Evolutionary conservation across 768 basidiomycete genomes (phyloP), one percentile per base, ranked within the genome.

Genomic region (Dioszegia hungarica): DNA sequence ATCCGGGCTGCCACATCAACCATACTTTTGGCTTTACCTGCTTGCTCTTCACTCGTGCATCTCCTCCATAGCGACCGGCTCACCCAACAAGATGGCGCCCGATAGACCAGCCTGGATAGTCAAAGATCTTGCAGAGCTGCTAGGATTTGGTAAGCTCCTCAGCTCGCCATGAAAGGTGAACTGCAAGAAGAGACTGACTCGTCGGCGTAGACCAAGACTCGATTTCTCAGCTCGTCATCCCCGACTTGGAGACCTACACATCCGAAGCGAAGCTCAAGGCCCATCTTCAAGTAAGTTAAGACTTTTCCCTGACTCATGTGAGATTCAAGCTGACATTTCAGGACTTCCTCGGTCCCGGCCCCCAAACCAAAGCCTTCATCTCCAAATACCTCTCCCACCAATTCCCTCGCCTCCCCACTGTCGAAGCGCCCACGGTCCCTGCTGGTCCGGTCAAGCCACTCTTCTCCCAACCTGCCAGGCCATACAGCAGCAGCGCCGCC

Each of bases 311-410:
- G 14, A 46, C 8, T 39, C 17, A n/a, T 15, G 52, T 6, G 20
- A 12, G 1, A 8, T n/a, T 34, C 17, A 25, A 29, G n/a, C 49
- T 51, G 36, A 51, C 10, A 22, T 47, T 28, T 17, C 46, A 73
- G 70, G 72, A 74, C 56, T 67, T 75, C 27, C 66, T 73, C n/a
- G 74, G 74, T 11, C 51, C 68, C 3, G 45, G 59, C 3, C 59
- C 69, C 11, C 29, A 54, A 24, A 61, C 71, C 2, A 68, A 69
- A 52, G 12, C 62, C 22, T 75, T 75, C 49, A 66, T 58, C 19
- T 34, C 52, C 28, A 54, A 59, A 29, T 75, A 75, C 59, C 39
- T 68, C 2, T 39, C 62, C 4, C 34, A 51, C 28, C 63, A 67
- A 19, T 75, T 75, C 50, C 72, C 70, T 5, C 47, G 59, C 19